A percentile compares a stretch with the other conserved stretches of the same genome.
phyloP scores from a whole-genome alignment of 495 filamentous ascomycete species.

The Niebla homalea region DNA sequence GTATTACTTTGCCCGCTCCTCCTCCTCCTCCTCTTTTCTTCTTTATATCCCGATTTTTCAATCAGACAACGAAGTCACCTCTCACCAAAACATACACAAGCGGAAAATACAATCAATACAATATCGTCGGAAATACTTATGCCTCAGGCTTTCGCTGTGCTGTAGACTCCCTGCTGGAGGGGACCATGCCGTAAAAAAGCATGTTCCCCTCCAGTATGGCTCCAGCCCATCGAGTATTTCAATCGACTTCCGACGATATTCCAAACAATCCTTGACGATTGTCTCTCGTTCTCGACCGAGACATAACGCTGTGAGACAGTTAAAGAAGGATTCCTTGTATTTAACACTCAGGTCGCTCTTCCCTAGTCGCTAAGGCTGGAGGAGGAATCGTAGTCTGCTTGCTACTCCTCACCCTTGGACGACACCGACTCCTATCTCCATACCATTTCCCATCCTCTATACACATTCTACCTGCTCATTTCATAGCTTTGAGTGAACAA shows the following conservation, averaged over 20 bases:
- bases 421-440: background rate
- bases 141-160: constrained; percentile 84
- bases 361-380: constrained; percentile 16
- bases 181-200: constrained; percentile 25
- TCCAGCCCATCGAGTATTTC: constrained; percentile 63
- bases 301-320: background rate
- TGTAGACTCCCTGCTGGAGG: constrained; percentile 82
- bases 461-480: no score
- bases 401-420: background rate
- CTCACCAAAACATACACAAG: constrained; percentile 29
- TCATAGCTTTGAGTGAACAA: background rate
- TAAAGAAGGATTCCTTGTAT: background rate
- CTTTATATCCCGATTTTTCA: constrained; percentile 22
- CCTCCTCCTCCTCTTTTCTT: constrained; percentile 19
- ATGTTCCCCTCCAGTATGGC: constrained; percentile 60
- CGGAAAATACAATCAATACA: constrained; percentile 24
- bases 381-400: constrained; percentile 17
- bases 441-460: background rate
- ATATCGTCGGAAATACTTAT: constrained; percentile 70
- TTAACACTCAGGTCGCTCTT: constrained; percentile 14
- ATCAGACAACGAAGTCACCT: constrained; percentile 59
- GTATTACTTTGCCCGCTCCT: constrained; percentile 11
- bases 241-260: constrained; percentile 63
- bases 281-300: constrained; percentile 9
- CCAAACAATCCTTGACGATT: constrained; percentile 31